Base-by-base conservation (phyloP, 148 eudicot genomes). In the Mesembryanthemum crystallinum region DNA sequence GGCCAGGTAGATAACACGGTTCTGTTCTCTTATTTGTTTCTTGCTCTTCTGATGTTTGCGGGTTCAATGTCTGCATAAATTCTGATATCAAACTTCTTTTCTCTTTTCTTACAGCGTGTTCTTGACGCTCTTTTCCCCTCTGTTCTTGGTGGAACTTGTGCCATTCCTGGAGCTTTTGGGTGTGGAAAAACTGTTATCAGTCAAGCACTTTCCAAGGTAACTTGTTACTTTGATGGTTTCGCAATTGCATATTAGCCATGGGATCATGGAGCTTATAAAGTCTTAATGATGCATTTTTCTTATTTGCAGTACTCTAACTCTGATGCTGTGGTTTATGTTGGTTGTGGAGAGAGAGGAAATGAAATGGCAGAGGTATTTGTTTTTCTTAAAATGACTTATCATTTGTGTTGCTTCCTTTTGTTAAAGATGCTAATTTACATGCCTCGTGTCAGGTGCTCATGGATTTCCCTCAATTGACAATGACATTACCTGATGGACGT, bases 311-410 rank as follows among this genome's bases (percentile, higher is more conserved):
- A 96, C 79, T 95, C 99, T 37, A 95, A 95, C 83, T 95, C 99
- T 20, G 99, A 95, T 86, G 92, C 99, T 71, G 98, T 96, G 12
- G 99, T 96, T 66, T 96, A 96, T 78, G 99, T 96, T 87, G 99
- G 99, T 68, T 96, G 99, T 74, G 98, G 99, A 51, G 98, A 96
- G 88, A 91, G 98, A 91, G 99, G 99, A 88, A 96, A 96, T 84
- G 99, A 96, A 85, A 96, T 92, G 99, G 99, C 99, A 72, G 99
- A 96, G 94, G 99, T 92, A 88, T 60, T 61, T 81, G 60, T 78
- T 30, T 33, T 12, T 28, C n/a, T 42, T 66, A 45, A 14, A 23
- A 74, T 67, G 24, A 29, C 65, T 27, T 67, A 35, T 59, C 45
- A 27, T 73, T 27, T 63, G 20, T 76, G 45, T 70, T 52, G 25